Evolutionary conservation across 306 rosid species (phyloP), one percentile per base, ranked within the genome.

Genomic region (Quercus alba): DNA sequence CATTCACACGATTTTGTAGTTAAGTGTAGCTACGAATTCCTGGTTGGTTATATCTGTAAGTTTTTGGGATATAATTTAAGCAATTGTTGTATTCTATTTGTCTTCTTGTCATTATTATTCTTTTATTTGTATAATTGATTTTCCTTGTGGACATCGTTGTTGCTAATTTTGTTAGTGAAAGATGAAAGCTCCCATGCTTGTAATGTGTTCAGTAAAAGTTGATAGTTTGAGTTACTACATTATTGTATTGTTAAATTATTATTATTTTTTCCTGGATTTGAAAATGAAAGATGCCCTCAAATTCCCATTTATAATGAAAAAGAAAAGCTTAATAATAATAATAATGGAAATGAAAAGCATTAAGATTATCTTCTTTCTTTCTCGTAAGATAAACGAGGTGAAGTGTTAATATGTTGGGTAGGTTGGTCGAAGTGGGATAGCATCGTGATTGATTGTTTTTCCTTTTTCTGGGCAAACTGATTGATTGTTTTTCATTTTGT

Each of bases 81-180:
- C 59, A 76, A 62, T 76, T 68, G 77, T 74, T 82, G 71, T 74
- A 74, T 75, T 80, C 46, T 13, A 71, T 30, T 61, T 41, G 81
- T 23, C 72, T 82, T 75, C 28, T 25, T 46, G 70, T 74, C 59
- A 49, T 49, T 70, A 77, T 56, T 75, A 41, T 51, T 61, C 41
- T 80, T 81, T 71, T 57, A 28, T 59, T 62, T 81, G 82, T 89
- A 82, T 77, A 85, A 28, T 63, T 63, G 30, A 33, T 14, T 82
- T 70, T 71, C 78, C n/a, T 69, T 20, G 54, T 35, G 13, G 49
- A 66, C 41, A 17, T 18, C 3, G 35, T 19, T 67, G n/a, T 12
- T 31, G 49, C 46, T 6, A 66, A 31, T 66, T 21, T 66, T 31
- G 5, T 31, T 30, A 17, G 18, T 66, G 44, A 20, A 66, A 66